Percentiles rank a stretch among this genome's conserved stretches.
Conservation (phyloP, 345 rosid genomes). For the Arabidopsis arenosa region DNA sequence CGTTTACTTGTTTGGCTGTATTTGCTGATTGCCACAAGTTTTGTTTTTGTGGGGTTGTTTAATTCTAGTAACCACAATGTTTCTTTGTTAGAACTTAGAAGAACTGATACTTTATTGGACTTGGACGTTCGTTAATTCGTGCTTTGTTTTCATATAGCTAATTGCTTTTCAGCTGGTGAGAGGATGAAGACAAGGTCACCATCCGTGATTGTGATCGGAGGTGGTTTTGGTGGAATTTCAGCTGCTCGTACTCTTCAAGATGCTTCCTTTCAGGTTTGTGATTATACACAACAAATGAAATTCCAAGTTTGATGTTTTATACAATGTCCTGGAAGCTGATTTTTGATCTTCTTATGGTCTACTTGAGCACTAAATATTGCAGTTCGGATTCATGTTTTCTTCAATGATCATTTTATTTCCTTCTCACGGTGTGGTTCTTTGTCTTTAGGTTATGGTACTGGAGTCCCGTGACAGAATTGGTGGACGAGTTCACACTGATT, state of each 20-base stretch:
- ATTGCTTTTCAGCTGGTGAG: conserved; percentile 61
- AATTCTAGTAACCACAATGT: not conserved
- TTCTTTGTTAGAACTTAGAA: conserved; percentile 42
- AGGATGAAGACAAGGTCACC: conserved; percentile 69
- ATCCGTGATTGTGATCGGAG: conserved; percentile 87
- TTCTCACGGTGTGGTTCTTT: conserved; percentile 2
- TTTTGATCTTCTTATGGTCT: not conserved
- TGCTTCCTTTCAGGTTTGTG: conserved; percentile 81
- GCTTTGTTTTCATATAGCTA: conserved; percentile 41
- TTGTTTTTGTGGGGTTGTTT: conserved; percentile 21
- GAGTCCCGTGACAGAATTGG: conserved; percentile 92
- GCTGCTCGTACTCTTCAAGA: conserved; percentile 94
- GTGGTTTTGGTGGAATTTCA: conserved; percentile 87
- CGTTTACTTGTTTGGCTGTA: conserved; percentile 26
- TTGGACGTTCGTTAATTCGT: conserved; percentile 12
- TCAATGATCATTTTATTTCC: conserved; percentile 3
- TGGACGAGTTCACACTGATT: conserved; percentile 83
- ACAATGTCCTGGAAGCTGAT: not conserved
- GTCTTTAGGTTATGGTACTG: conserved; percentile 68
- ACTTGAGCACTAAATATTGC: not conserved
- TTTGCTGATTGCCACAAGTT: conserved; percentile 27
- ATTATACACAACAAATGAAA: not conserved
- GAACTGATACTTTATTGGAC: not conserved
- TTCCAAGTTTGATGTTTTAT: not conserved
- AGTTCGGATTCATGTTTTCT: not conserved